Conservation (phyloP, 129 eudicot species). For the Chrysanthemum makinoi region DNA sequence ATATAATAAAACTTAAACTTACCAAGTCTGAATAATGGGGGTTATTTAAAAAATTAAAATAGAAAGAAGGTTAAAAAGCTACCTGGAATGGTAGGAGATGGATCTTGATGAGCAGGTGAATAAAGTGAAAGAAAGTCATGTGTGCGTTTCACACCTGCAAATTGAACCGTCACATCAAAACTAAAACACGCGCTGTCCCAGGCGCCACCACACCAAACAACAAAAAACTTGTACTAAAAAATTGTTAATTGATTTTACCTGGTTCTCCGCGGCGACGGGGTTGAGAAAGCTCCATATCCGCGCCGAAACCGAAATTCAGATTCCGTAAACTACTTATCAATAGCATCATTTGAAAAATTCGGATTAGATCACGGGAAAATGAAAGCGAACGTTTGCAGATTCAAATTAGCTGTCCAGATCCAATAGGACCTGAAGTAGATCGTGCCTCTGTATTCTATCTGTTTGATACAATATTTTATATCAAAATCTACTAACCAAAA, state of each 20-base stretch:
- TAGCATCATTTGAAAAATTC: background rate
- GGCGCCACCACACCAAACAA: too few relatives aligned
- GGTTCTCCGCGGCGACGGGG: conserved; percentile 58
- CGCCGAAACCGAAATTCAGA: conserved; percentile 9
- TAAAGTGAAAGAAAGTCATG: conserved; percentile 93
- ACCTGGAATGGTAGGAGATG: conserved; percentile 38
- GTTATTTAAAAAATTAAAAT: background rate
- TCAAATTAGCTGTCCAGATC: conserved; percentile 22
- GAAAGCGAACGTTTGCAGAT: background rate
- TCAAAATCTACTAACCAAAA: conserved; percentile 12
- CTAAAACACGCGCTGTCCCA: too few relatives aligned
- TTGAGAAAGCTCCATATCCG: conserved; percentile 73
- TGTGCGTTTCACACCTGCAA: conserved; percentile 70
- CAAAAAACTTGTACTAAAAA: conserved; percentile 20
- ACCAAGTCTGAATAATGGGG: conserved; percentile 38
- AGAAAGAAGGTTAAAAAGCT: background rate
- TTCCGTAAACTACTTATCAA: conserved; percentile 17
- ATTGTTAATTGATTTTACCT: conserved; percentile 41
- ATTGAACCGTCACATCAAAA: conserved; percentile 11
- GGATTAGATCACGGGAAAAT: conserved; percentile 23
- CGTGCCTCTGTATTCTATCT: too few relatives aligned
- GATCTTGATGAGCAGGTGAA: conserved; percentile 77
- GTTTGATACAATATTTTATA: conserved; percentile 10
- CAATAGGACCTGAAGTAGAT: conserved; percentile 42
- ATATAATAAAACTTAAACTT: too few relatives aligned